These are phyloP conservation scores for Kazachstania psychrophila DNA, from an alignment of 805 yeast species.

Conservation along the genomic window DNA sequence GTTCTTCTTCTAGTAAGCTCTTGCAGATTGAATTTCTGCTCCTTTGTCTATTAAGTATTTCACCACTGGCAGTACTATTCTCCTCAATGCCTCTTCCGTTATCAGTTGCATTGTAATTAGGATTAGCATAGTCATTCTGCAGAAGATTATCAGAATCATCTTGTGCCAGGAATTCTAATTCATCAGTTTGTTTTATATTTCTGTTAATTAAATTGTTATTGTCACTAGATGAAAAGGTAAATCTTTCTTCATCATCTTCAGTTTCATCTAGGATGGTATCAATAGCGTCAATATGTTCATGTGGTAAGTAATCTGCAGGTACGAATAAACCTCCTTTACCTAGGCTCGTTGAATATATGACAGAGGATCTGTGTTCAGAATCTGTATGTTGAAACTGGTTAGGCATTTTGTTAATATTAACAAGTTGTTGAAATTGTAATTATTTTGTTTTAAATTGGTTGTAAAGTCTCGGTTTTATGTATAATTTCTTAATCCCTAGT, in stretches of 20 bases:
- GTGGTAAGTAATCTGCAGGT: constrained; percentile 25
- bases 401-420: constrained; percentile 6
- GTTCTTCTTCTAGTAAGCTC: constrained; percentile 23
- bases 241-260: constrained; percentile 6
- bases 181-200: not conserved
- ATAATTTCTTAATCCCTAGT: no score
- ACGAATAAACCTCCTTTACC: constrained; percentile 28
- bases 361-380: constrained; percentile 25
- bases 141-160: not conserved
- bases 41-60: not conserved
- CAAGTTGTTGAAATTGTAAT: no score
- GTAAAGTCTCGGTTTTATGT: no score
- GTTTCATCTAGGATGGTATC: constrained; percentile 9
- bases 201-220: constrained; percentile 1
- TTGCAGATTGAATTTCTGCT: constrained; percentile 12
- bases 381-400: constrained; percentile 25
- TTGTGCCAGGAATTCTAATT: not conserved
- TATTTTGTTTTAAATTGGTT: no score
- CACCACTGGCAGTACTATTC: not conserved
- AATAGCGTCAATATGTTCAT: constrained; percentile 6
- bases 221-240: constrained; percentile 2
- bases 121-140: not conserved
- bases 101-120: not conserved
- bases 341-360: constrained; percentile 26
- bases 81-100: constrained; percentile 2